Conservation (phyloP, 805 yeast species). For the Candida coleopterorum region DNA sequence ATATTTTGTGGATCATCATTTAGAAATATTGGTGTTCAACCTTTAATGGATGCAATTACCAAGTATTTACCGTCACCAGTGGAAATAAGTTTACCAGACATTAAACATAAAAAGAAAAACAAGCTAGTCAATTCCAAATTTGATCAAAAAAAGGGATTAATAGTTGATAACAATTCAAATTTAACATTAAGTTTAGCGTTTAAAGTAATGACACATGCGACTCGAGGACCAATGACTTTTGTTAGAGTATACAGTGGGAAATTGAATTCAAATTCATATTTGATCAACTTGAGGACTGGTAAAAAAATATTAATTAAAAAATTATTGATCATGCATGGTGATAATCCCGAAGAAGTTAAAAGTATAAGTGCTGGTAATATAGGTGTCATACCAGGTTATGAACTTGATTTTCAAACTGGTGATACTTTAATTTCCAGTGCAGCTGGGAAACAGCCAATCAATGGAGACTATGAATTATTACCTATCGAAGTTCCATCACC, state of each 20-base stretch:
- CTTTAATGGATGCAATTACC: slow-evolving; percentile 78
- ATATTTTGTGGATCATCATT: slow-evolving; percentile 92
- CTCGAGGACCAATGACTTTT: slow-evolving; percentile 77
- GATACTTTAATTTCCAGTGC: slow-evolving; percentile 76
- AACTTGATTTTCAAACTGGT: slow-evolving; percentile 75
- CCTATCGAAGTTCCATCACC: slow-evolving; percentile 91
- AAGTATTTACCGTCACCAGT: slow-evolving; percentile 79
- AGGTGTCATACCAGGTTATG: slow-evolving; percentile 78
- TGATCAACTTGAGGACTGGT: slow-evolving; percentile 67
- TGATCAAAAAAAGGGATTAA: slow-evolving; percentile 42
- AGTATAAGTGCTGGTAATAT: slow-evolving; percentile 72
- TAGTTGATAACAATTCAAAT: slow-evolving; percentile 53
- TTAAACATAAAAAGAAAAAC: slow-evolving; percentile 21
- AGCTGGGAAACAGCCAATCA: slow-evolving; percentile 42
- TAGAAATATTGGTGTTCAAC: slow-evolving; percentile 91
- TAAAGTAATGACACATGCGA: slow-evolving; percentile 83
- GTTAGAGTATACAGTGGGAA: slow-evolving; percentile 86
- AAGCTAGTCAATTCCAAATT: slow-evolving; percentile 13
- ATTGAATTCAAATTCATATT: slow-evolving; percentile 55
- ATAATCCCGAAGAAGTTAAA: slow-evolving; percentile 68
- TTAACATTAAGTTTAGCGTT: slow-evolving; percentile 80
- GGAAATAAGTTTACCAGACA: slow-evolving; percentile 56
- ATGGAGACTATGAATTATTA: slow-evolving; percentile 46
- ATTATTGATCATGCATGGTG: slow-evolving; percentile 83
- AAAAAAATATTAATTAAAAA: slow-evolving; percentile 62